Base-by-base conservation (phyloP, 148 eudicot genomes). In the Spergularia bocconei region DNA sequence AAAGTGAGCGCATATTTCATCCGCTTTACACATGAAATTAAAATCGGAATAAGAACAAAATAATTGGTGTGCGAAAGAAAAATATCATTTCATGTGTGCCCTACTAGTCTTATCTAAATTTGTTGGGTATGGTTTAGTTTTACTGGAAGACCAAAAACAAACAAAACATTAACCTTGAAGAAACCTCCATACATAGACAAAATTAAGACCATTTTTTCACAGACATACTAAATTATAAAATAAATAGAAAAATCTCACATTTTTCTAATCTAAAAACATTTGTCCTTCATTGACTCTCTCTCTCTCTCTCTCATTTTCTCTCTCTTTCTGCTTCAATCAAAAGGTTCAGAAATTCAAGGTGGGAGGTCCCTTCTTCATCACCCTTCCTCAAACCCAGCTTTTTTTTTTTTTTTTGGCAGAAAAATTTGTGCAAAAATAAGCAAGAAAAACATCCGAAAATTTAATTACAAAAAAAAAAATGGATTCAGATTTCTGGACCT, bases 401-500 rank as follows among this genome's bases (percentile, higher is more conserved):
- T 69, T 59, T 21, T n/a, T 69, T 69, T 69, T 69, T 59, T 21
- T n/a, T 29, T 3, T 29, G 53, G 29, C 29, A 44, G n/a, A 6
- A 59, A 67, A 66, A 39, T 23, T 50, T 2, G 21, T 68, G 57
- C 71, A 68, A 68, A 68, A 29, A 29, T 29, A 29, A 29, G 36
- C 36, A 29, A 29, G 36, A 29, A 29, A 29, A 29, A 29, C 36
- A 29, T 29, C 36, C 25, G 11, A 29, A 62, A 19, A 19, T 44
- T 44, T 44, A 44, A 44, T 29, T 3, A 29, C 9, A 67, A 25
- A 53, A 53, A 63, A 16, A 21, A 14, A 39, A 20, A 93, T 93
- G 98, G 98, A 93, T 81, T 86, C 98, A 7, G 93, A 91, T 51
- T 90, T 86, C 67, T 93, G 98, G 98, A 85, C 91, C 77, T 70